Conservation (phyloP, 1,284 basidiomycete species). For the Ceratobasidium sp. region DNA sequence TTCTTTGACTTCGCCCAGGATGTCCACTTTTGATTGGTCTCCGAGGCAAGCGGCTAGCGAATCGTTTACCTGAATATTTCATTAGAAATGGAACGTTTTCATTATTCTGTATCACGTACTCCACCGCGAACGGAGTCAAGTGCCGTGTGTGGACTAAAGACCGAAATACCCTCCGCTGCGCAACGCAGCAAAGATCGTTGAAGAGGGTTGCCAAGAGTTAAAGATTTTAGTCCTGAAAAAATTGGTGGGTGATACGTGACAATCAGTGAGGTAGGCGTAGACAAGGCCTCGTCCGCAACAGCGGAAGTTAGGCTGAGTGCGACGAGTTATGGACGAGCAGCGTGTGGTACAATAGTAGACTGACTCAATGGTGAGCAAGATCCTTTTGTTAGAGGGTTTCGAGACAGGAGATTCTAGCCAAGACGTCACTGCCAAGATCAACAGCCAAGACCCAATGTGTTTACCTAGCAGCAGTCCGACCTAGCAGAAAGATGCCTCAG, state of each 20-base stretch:
- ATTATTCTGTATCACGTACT: constrained; percentile 76
- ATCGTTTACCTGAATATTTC: constrained; percentile 38
- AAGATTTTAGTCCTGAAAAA: constrained; percentile 80
- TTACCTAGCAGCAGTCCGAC: constrained; percentile 84
- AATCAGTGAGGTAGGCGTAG: constrained; percentile 70
- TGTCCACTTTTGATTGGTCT: constrained; percentile 54
- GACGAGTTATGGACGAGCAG: constrained; percentile 2
- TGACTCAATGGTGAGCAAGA: constrained; percentile 89
- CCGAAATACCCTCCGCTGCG: constrained; percentile 81
- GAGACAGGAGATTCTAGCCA: constrained; percentile 75
- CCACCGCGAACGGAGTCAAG: constrained; percentile 85
- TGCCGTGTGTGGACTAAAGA: constrained; percentile 89
- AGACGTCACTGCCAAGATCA: not conserved
- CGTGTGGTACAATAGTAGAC: constrained; percentile 49
- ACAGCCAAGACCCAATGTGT: constrained; percentile 35
- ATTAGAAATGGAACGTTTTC: constrained; percentile 52
- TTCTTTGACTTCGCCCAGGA: constrained; percentile 51
- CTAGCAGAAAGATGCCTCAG: constrained; percentile 57
- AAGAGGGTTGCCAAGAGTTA: constrained; percentile 82
- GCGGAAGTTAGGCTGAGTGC: constrained; percentile 74
- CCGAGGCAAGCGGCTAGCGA: constrained; percentile 44
- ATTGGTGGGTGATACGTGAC: constrained; percentile 92
- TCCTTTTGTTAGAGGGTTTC: constrained; percentile 65
- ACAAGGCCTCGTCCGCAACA: constrained; percentile 80
- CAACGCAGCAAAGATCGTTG: constrained; percentile 84